Percentiles rank a stretch among this genome's conserved stretches.
These are phyloP conservation scores for Copromyces sp. DNA, from an alignment of 495 filamentous ascomycete genomes.

Conservation along the genomic window DNA sequence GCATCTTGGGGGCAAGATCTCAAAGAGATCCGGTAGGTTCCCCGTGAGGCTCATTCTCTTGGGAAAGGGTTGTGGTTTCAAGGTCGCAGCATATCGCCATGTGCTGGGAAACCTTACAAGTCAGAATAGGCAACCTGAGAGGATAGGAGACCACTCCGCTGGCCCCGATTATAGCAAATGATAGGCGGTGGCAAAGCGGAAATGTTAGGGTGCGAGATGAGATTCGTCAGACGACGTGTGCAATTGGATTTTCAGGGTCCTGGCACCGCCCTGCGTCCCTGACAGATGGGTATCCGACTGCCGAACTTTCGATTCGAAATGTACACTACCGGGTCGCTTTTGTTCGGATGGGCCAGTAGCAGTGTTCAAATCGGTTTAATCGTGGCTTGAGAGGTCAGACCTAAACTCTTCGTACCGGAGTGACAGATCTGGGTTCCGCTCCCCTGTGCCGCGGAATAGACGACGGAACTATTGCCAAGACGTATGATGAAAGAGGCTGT, in stretches of 20 bases:
- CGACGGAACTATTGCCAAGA: neutral
- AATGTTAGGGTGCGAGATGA: neutral
- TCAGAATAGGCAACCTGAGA: neutral
- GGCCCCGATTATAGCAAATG: neutral
- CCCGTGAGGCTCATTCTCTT: neutral
- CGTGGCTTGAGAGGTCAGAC: neutral
- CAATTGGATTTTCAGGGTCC: neutral
- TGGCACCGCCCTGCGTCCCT: neutral
- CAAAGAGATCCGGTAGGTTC: neutral
- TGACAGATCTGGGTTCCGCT: neutral
- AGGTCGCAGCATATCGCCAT: neutral
- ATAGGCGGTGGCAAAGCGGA: neutral
- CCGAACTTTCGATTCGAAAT: neutral
- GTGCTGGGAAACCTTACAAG: neutral
- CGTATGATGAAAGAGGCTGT: neutral
- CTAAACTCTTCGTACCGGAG: neutral
- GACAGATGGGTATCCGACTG: neutral
- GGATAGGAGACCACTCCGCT: neutral
- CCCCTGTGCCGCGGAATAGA: neutral
- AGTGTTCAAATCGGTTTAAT: neutral
- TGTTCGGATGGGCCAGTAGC: neutral
- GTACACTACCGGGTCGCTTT: neutral
- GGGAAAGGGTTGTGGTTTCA: neutral
- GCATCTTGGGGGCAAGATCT: neutral
- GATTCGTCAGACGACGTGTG: neutral